phyloP scores from a whole-genome alignment of 2,329 filamentous ascomycete genomes.

The Zasmidium cellare region DNA sequence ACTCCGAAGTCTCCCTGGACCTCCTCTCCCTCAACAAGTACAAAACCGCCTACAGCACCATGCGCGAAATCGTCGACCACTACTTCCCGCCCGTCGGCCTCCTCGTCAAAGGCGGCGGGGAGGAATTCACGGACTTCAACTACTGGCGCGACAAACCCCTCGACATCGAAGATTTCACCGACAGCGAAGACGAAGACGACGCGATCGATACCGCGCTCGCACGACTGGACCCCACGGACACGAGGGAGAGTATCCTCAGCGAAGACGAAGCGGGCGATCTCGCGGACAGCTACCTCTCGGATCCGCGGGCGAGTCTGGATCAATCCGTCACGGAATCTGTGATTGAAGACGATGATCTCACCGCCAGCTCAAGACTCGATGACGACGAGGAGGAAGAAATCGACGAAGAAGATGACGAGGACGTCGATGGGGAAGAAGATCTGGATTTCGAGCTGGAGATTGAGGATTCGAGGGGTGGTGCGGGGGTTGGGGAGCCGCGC shows the following conservation, averaged over 20 bases:
- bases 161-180: constrained; percentile 84
- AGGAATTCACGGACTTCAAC: constrained; percentile 94
- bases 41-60: constrained; percentile 94
- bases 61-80: constrained; percentile 95
- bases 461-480: constrained; percentile 15
- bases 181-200: constrained; percentile 65
- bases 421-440: constrained; percentile 1
- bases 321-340: constrained; percentile 22
- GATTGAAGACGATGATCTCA: constrained; percentile 19
- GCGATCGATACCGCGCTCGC: constrained; percentile 16
- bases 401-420: background rate
- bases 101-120: constrained; percentile 83
- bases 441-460: constrained; percentile 6
- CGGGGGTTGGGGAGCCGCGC: constrained; percentile 9
- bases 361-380: constrained; percentile 17
- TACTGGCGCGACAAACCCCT: constrained; percentile 89
- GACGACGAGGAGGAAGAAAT: constrained; percentile 27
- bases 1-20: constrained; percentile 91
- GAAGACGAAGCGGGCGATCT: constrained; percentile 34
- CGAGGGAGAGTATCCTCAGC: constrained; percentile 25
- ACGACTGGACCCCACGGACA: constrained; percentile 13
- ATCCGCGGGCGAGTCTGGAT: constrained; percentile 19
- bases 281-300: constrained; percentile 21
- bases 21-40: constrained; percentile 88
- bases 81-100: constrained; percentile 93